Evolutionary conservation across 2,329 filamentous ascomycete genomes (phyloP).

Genomic region (Pestalotiopsis sp.): DNA sequence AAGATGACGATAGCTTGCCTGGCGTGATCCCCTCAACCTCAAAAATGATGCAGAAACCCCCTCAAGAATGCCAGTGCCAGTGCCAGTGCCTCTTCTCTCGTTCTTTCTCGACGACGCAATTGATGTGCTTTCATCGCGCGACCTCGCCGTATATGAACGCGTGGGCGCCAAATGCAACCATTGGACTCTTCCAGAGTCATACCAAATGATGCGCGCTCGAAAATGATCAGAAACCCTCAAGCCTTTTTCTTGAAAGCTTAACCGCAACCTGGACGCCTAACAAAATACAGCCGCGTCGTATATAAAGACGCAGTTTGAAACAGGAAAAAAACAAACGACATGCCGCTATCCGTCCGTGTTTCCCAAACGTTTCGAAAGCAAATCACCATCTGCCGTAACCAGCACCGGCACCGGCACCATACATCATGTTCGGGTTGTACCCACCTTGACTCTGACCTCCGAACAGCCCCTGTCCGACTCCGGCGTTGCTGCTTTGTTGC

Average conservation of each 20-base stretch:
- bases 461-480: slow-evolving; percentile 87
- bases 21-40: slow-evolving; percentile 43
- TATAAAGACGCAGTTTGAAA: slow-evolving; percentile 29
- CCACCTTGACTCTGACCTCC: slow-evolving; percentile 90
- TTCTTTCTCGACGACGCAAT: slow-evolving; percentile 32
- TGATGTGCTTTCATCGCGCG: slow-evolving; percentile 23
- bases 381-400: slow-evolving; percentile 69
- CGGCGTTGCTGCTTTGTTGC: slow-evolving; percentile 72
- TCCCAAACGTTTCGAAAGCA: slow-evolving; percentile 16
- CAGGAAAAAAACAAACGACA: slow-evolving; percentile 15
- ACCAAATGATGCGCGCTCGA: slow-evolving; percentile 50
- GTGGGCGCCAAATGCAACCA: slow-evolving; percentile 36
- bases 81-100: slow-evolving; percentile 22
- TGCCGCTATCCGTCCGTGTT: slow-evolving; percentile 19
- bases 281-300: slow-evolving; percentile 21
- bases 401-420: slow-evolving; percentile 57
- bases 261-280: slow-evolving; percentile 29
- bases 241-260: slow-evolving; percentile 24
- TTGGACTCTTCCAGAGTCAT: slow-evolving; percentile 31
- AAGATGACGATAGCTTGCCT: slow-evolving; percentile 74
- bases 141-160: slow-evolving; percentile 35
- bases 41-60: slow-evolving; percentile 32
- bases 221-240: slow-evolving; percentile 36
- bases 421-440: slow-evolving; percentile 89
- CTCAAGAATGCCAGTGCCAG: slow-evolving; percentile 19